Evolutionary conservation across 257 asterid species (phyloP), one percentile per base, ranked within the genome.

Genomic region (Solanum ahanhuiri): DNA sequence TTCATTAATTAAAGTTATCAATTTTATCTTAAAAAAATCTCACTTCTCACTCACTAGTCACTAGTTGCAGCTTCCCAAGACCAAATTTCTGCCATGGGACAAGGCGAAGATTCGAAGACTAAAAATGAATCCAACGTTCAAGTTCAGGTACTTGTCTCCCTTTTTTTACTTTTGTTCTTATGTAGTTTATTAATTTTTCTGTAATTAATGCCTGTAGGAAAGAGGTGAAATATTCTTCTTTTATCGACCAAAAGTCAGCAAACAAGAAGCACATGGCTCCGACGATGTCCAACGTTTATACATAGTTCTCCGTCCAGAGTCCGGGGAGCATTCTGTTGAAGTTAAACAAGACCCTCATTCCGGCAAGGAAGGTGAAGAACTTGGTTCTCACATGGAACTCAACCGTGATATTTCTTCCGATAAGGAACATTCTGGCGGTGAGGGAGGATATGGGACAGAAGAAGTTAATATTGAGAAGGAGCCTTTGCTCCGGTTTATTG

Each of bases 201-300:
- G 18, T 9, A 34, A 12, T 72, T 9, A 69, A 22, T 39, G 23
- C 9, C 14, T 11, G 45, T 85, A 93, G 93, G 96, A 95, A 90
- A 90, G 92, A 69, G 98, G 98, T 7, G 97, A 93, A 33, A 94
- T 95, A 41, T 95, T 94, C 93, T 93, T 95, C 89, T 95, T 95
- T 72, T 94, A 92, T 88, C 88, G 95, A 87, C 94, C 96, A 1
- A 95, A 94, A 91, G 98, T 94, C 1, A 90, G 91, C 20, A 92
- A 87, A 57, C 93, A 93, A 63, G 94, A 89, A 90, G 95, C 93
- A 2, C 97, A 89, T 57, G 86, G 87, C n/a, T 87, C 91, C 9
- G 90, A 90, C 4, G 96, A 95, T 71, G 96, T 94, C 3, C 97
- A 95, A 20, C 93, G 93, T n/a, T 20, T 95, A 34, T 94, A 93